phyloP scores from a whole-genome alignment of 257 asterid genomes.

The Oldenlandia corymbosa region DNA sequence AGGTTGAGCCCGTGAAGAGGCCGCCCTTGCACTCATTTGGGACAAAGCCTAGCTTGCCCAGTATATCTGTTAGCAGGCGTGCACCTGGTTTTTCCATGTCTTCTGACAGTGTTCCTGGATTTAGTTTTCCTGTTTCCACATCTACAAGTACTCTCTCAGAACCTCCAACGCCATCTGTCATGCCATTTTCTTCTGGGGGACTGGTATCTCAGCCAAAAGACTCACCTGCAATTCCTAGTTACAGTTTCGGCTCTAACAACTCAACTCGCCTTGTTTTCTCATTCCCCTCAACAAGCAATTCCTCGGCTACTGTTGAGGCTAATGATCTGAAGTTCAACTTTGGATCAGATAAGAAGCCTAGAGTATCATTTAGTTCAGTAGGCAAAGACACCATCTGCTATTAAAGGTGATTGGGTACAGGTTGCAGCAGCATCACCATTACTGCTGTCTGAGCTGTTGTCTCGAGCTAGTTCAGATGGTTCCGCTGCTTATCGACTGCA shows the following conservation, averaged over 20 bases:
- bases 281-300: constrained; percentile 61
- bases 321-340: constrained; percentile 59
- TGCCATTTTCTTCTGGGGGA: constrained; percentile 40
- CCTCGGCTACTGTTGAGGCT: constrained; percentile 26
- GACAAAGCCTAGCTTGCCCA: constrained; percentile 45
- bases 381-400: constrained; percentile 52
- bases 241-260: constrained; percentile 49
- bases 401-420: constrained; percentile 15
- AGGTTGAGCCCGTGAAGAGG: constrained; percentile 34
- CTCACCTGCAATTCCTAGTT: constrained; percentile 41
- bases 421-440: not conserved
- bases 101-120: constrained; percentile 51
- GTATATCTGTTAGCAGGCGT: constrained; percentile 46
- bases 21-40: constrained; percentile 24
- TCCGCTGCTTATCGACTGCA: too few relatives aligned
- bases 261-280: constrained; percentile 56
- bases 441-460: not conserved
- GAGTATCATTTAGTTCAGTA: constrained; percentile 55
- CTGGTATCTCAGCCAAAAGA: constrained; percentile 29
- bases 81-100: constrained; percentile 21
- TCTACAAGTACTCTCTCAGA: constrained; percentile 54
- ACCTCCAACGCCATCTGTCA: constrained; percentile 84
- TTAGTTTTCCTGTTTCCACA: constrained; percentile 67
- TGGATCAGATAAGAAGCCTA: constrained; percentile 53
- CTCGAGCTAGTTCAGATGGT: not conserved